Base-by-base conservation (phyloP, 2,329 filamentous ascomycete genomes). In the Fusarium palustre region DNA sequence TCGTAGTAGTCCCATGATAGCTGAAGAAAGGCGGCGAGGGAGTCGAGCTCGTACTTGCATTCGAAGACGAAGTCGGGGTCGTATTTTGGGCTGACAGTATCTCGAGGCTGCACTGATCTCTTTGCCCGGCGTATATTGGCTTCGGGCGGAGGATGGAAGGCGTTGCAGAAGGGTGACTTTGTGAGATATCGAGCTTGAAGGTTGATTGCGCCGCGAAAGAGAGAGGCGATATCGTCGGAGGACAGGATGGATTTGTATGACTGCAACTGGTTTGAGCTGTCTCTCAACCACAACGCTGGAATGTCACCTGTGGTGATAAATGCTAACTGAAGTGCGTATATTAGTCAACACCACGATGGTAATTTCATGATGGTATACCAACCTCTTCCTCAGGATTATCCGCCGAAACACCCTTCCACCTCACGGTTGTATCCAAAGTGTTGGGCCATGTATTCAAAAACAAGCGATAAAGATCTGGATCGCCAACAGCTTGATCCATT, bases 1-100 rank as follows among this genome's bases (percentile, higher is more conserved):
- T 88, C 84, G 80, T 92, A 88, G 82, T 97, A 97, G 75, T 96
- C 88, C 68, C 92, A 92, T 1, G 89, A 90, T 7, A 98, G 84
- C 42, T 92, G 88, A 10, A 98, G 84, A 79, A 97, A 97, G 31
- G 93, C 90, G 1, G 94, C 93, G 2, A 97, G 86, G 13, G 92
- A 95, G 81, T 97, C 94, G 46, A 97, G 88, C 81, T 97, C 95
- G 79, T 96, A 97, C 79, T 97, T 97, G 86, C 95, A 97, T 79
- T 97, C 95, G 76, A 96, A 97, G 1, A 97, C 94, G 38, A 90
- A 85, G 3, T 84, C 83, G 2, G 86, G 84, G 73, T 91, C 92
- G 28, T 92, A 90, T 30, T 84, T 80, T 0, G 93, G 92, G 83
- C 66, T 88, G 80, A 83, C 80, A 74, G 79, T 73, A 77, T 92